phyloP scores from a whole-genome alignment of 441 rosid species.

The Geranium incanum region DNA sequence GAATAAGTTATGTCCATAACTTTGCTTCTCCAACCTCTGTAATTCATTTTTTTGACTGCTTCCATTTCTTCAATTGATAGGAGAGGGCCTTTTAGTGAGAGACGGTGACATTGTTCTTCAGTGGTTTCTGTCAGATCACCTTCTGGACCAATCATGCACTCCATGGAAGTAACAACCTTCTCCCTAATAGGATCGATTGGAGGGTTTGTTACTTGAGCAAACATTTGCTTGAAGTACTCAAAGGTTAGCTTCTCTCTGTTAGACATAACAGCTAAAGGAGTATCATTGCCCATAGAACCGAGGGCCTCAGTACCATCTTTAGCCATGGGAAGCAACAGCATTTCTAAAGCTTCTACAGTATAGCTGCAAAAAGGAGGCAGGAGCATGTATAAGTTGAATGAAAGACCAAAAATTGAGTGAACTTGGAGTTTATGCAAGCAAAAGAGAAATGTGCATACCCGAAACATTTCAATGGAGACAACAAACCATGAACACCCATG shows the following conservation, averaged over 20 bases:
- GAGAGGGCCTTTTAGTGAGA: slow-evolving; percentile 86
- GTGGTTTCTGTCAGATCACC: slow-evolving; percentile 98
- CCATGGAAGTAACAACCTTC: slow-evolving; percentile 98
- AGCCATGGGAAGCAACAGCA: slow-evolving; percentile 99
- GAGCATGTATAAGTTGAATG: slow-evolving; percentile 13
- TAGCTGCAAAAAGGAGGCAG: slow-evolving; percentile 48
- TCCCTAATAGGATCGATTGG: slow-evolving; percentile 99
- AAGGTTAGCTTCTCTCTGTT: slow-evolving; percentile 76
- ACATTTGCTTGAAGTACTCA: slow-evolving; percentile 99
- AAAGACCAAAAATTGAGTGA: slow-evolving; percentile 14
- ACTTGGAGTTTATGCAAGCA: background rate
- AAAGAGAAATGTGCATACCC: slow-evolving; percentile 50
- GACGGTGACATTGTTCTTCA: slow-evolving; percentile 96
- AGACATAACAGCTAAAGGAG: slow-evolving; percentile 98
- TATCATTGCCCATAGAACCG: slow-evolving; percentile 99
- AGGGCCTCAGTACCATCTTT: slow-evolving; percentile 95
- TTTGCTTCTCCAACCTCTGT: slow-evolving; percentile 86
- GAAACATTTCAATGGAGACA: slow-evolving; percentile 93
- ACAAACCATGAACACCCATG: slow-evolving; percentile 86
- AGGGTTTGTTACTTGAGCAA: slow-evolving; percentile 99
- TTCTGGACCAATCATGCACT: slow-evolving; percentile 99
- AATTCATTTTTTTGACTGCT: slow-evolving; percentile 82
- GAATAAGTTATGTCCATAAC: slow-evolving; percentile 88
- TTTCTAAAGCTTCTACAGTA: slow-evolving; percentile 96
- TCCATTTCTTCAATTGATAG: slow-evolving; percentile 83